These are phyloP conservation scores for Alopecurus myosuroides DNA, from an alignment of 176 grass and related monocot species.

Conservation along the genomic window DNA sequence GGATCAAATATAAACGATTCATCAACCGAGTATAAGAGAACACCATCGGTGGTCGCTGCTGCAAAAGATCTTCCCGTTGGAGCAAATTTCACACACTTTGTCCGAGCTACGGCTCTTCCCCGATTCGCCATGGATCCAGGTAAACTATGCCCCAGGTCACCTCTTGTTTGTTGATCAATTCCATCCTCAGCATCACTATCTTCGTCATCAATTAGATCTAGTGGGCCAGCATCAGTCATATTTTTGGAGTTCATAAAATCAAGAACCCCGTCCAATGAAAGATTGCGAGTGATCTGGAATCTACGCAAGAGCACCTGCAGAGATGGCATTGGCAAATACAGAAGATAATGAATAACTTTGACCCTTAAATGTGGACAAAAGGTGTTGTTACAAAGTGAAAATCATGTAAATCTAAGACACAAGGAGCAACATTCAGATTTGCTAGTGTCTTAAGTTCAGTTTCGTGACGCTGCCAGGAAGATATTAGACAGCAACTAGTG, in stretches of 20 bases:
- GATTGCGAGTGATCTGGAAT: constrained; percentile 96
- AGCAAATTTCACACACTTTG: constrained; percentile 87
- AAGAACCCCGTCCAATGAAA: constrained; percentile 92
- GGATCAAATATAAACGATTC: constrained; percentile 93
- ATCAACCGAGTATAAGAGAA: constrained; percentile 83
- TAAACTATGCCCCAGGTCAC: constrained; percentile 57
- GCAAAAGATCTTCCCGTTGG: constrained; percentile 94
- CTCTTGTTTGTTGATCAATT: constrained; percentile 63
- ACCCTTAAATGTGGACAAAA: background rate
- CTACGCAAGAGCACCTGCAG: constrained; percentile 75
- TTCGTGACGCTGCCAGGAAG: background rate
- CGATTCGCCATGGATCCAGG: constrained; percentile 73
- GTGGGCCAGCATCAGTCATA: constrained; percentile 86
- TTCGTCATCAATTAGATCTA: constrained; percentile 93
- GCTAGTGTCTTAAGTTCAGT: background rate
- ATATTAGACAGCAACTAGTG: constrained; percentile 11
- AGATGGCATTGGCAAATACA: constrained; percentile 16
- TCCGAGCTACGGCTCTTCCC: constrained; percentile 69
- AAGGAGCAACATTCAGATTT: constrained; percentile 4
- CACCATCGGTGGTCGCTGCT: constrained; percentile 93
- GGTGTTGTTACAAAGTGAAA: background rate
- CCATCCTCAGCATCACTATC: constrained; percentile 82
- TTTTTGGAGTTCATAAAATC: constrained; percentile 98
- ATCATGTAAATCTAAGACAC: background rate
- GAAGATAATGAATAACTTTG: background rate